Evolutionary conservation across 1,284 basidiomycete species (phyloP), one percentile per base, ranked within the genome.

Genomic region (Puccinia polysora): DNA sequence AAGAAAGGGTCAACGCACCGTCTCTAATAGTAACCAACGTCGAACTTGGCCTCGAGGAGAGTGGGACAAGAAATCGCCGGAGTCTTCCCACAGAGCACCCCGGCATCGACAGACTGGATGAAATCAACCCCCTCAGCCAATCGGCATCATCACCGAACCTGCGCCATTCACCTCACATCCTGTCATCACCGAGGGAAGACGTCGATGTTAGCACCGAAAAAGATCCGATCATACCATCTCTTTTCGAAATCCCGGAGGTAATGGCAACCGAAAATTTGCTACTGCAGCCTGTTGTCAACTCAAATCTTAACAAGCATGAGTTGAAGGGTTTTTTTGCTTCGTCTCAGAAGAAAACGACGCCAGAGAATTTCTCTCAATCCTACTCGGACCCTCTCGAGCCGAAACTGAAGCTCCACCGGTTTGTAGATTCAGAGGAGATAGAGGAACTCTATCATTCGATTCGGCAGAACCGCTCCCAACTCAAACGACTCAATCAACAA

Each of bases 401-500:
- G 49, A 53, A 65, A 34, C 36, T 28, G 40, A 58, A 68, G 50
- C 53, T 40, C 7, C 52, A 45, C 18, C 14, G 65, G 28, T 55
- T 56, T 30, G 45, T 58, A 38, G 58, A 47, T 10, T 25, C 53
- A n/a, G 23, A 68, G n/a, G 53, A 68, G 30, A 56, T 68, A 18
- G 49, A 68, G 43, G 28, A 18, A 28, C 65, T 68, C 12, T 68
- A 68, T 47, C 50, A 43, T 58, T 36, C 36, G 8, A 68, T 68
- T 32, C 18, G 65, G 15, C 28, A 68, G 18, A 43, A 68, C 53
- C 34, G 65, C 5, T 68, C 65, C 7, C 38, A 68, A 14, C 40
- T 68, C 2, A 68, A 68, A 25, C 65, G 53, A 5, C 40, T 68
- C 20, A 68, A 68, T 43, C 50, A 38, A 20, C 36, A 58, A 0